These are phyloP conservation scores for Rutstroemia sydowiana DNA, from an alignment of 2,329 filamentous ascomycete species.

Conservation along the genomic window DNA sequence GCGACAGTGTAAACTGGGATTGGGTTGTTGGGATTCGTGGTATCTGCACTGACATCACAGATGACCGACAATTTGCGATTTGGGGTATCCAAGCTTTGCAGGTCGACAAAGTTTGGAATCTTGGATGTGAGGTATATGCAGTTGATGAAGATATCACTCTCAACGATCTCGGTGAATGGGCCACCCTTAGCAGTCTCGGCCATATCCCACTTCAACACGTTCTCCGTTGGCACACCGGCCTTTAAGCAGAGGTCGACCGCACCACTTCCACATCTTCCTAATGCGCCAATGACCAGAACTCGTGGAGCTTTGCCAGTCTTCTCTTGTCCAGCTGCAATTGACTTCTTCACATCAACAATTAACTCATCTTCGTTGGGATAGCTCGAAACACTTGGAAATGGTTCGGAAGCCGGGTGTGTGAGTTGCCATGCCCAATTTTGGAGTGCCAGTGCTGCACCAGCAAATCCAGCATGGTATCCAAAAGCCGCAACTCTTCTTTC, in stretches of 20 bases:
- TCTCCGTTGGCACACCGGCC: slow-evolving; percentile 61
- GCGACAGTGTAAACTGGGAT: slow-evolving; percentile 78
- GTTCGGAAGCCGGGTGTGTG: slow-evolving; percentile 56
- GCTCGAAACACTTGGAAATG: slow-evolving; percentile 57
- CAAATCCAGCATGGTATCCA: slow-evolving; percentile 67
- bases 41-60: slow-evolving; percentile 72
- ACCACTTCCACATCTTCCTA: slow-evolving; percentile 78
- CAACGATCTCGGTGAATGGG: slow-evolving; percentile 71
- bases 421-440: slow-evolving; percentile 82
- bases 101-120: slow-evolving; percentile 76
- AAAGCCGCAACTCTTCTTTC: slow-evolving; percentile 60
- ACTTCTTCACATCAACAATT: slow-evolving; percentile 65
- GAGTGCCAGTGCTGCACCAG: slow-evolving; percentile 62
- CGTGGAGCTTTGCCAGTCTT: slow-evolving; percentile 62
- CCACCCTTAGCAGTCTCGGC: slow-evolving; percentile 64
- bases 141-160: slow-evolving; percentile 74
- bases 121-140: slow-evolving; percentile 78
- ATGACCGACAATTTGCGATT: slow-evolving; percentile 71
- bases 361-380: slow-evolving; percentile 71
- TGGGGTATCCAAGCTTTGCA: slow-evolving; percentile 57
- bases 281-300: slow-evolving; percentile 76
- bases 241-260: slow-evolving; percentile 73
- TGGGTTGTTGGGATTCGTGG: slow-evolving; percentile 58
- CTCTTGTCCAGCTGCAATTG: slow-evolving; percentile 57
- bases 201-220: slow-evolving; percentile 67